Base-by-base conservation (phyloP, 208 protist species). In the Histomonas meleagridis region DNA sequence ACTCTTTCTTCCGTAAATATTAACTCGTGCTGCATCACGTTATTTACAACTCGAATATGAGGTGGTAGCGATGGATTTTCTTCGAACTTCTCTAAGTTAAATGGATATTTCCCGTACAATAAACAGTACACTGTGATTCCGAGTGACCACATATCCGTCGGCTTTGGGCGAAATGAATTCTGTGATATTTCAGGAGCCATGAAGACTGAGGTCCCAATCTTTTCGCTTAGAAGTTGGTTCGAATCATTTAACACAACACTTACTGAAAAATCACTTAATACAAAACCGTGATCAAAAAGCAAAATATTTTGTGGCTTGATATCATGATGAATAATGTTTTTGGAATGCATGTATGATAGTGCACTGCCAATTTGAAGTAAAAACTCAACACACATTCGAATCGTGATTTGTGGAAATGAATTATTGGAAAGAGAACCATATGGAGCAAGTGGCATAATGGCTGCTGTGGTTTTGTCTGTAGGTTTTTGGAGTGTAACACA, bases 291-390 rank as follows among this genome's bases (percentile, higher is more conserved):
- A 10, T 86, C 76, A 86, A 86, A 86, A 53, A 86, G 51, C 1
- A 86, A 28, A 10, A 86, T 46, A 86, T 86, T 86, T 35, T 40
- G n/a, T 18, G 76, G 76, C 28, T 86, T 86, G 26, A 86, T 86
- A 35, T 86, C 76, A 51, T 46, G 43, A 16, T 86, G 76, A 57
- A 86, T 46, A 38, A 51, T 51, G 32, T 46, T 46, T 23, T 86
- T 86, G 9, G 43, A 43, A 49, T 86, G 76, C 76, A 86, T 86
- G 38, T 86, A 86, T 10, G 51, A 2, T 1, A 86, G 46, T 38
- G 46, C 76, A n/a, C 76, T 86, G 23, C 76, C 76, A 38, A 86
- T 51, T 55, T 86, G 76, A 55, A n/a, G 14, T 28, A 86, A 21
- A 38, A 86, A 86, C 38, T 46, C 21, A 18, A 86, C 32, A 43